Evolutionary conservation across 345 rosid genomes (phyloP), one percentile per base, ranked within the genome.

Genomic region (Bretschneidera sinensis): DNA sequence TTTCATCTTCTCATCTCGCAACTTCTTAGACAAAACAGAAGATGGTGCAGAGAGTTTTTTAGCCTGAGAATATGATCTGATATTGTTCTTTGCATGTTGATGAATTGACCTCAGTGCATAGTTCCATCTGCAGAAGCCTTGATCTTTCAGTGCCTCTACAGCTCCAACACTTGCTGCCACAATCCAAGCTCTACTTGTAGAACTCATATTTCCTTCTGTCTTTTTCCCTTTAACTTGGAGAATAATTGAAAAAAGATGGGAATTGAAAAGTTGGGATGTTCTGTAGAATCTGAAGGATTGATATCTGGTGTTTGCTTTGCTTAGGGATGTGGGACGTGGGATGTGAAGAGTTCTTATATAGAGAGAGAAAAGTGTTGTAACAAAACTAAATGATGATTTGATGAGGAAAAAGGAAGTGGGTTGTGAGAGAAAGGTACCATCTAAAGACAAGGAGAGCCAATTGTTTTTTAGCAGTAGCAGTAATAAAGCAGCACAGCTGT

Each of bases 81-180:
- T 2, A 8, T 77, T 76, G 64, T 53, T 76, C 56, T 63, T 57
- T 23, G 70, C 50, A 24, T 71, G 66, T 51, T 79, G 79, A 18
- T 79, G 74, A 8, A 74, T 57, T 0, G 78, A 81, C 31, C 83
- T 59, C 39, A 77, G 33, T 1, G 62, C 4, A 59, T 79, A 68
- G 24, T 78, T 81, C 86, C 85, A 84, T 4, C 87, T 66, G 52
- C 83, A 79, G 43, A 81, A 17, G 10, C 85, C 81, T 19, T 81
- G 81, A 23, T 79, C 85, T 55, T 84, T 84, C 19, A 81, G 55
- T 10, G 85, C 79, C 71, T 83, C 82, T 43, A 81, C 65, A 0
- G 70, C 81, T 52, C 80, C 89, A 11, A 79, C 69, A 55, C 79
- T 79, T 20, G 82, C 78, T 5, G 86, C 89, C 14, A 76, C 83